These are phyloP conservation scores for Cercospora janseana DNA, from an alignment of 2,329 filamentous ascomycete species.

Conservation along the genomic window DNA sequence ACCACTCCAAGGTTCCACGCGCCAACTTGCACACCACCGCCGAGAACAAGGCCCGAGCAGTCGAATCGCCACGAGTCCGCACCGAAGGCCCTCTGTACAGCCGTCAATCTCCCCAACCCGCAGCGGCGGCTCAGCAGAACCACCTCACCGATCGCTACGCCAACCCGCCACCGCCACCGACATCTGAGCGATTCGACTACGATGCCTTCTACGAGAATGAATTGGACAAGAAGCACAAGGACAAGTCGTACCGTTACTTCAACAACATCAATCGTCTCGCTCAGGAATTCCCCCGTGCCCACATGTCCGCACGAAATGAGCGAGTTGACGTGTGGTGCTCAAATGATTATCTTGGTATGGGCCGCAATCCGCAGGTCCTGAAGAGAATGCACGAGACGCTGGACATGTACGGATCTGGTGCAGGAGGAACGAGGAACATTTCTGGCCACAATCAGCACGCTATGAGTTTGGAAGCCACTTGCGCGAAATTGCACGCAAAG, in stretches of 20 bases:
- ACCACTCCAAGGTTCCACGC: slow-evolving; percentile 55
- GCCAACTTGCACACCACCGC: slow-evolving; percentile 79
- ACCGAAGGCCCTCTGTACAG: slow-evolving; percentile 28
- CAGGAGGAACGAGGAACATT: slow-evolving; percentile 94
- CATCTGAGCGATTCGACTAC: slow-evolving; percentile 74
- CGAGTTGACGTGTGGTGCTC: slow-evolving; percentile 98
- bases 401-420: slow-evolving; percentile 90
- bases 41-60: slow-evolving; percentile 71
- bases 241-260: slow-evolving; percentile 99
- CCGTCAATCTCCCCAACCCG: slow-evolving; percentile 18
- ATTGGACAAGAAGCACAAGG: slow-evolving; percentile 97
- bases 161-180: slow-evolving; percentile 50
- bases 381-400: slow-evolving; percentile 91
- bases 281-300: slow-evolving; percentile 91
- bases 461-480: slow-evolving; percentile 73
- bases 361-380: slow-evolving; percentile 81
- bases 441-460: slow-evolving; percentile 97
- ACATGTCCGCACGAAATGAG: slow-evolving; percentile 80
- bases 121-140: slow-evolving; percentile 11
- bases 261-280: slow-evolving; percentile 99
- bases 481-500: slow-evolving; percentile 87
- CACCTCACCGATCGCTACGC: slow-evolving; percentile 33
- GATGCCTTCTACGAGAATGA: slow-evolving; percentile 83
- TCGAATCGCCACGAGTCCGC: slow-evolving; percentile 54
- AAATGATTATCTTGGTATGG: slow-evolving; percentile 99